A percentile compares a stretch with the other conserved stretches of the same genome.
These are phyloP conservation scores for Capronia epimyces DNA, from an alignment of 2,329 filamentous ascomycete species.

Conservation along the genomic window DNA sequence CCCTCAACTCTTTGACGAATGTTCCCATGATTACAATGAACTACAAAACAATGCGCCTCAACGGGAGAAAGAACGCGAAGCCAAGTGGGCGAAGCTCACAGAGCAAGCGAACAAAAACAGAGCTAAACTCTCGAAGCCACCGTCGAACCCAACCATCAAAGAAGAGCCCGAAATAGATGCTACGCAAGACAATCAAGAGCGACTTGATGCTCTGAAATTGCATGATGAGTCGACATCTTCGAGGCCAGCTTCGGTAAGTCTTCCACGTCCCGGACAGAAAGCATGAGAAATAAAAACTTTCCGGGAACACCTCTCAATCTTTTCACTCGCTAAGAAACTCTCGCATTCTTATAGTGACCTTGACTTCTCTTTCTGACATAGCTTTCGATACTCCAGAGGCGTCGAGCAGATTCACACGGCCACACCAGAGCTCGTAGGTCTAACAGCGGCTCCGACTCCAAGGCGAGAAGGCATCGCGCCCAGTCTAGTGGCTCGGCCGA, in stretches of 20 bases:
- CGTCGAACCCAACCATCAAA: slow-evolving; percentile 34
- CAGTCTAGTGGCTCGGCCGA: slow-evolving; percentile 22
- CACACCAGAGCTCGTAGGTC: slow-evolving; percentile 25
- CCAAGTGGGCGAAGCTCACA: slow-evolving; percentile 81
- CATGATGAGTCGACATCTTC: slow-evolving; percentile 60
- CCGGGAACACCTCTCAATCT: slow-evolving; percentile 19
- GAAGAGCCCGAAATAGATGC: slow-evolving; percentile 66
- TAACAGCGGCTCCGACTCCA: slow-evolving; percentile 18
- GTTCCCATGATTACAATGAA: slow-evolving; percentile 95
- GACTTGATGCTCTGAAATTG: slow-evolving; percentile 82
- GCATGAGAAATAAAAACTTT: background rate
- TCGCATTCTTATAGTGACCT: slow-evolving; percentile 36
- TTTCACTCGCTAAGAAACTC: slow-evolving; percentile 40
- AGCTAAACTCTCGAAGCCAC: slow-evolving; percentile 38
- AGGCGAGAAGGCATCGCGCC: slow-evolving; percentile 17
- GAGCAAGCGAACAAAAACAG: slow-evolving; percentile 72
- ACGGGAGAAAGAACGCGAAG: slow-evolving; percentile 72
- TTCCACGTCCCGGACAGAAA: background rate
- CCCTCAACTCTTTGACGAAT: slow-evolving; percentile 95
- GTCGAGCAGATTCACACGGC: slow-evolving; percentile 38
- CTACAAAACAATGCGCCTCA: slow-evolving; percentile 88
- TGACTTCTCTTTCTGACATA: slow-evolving; percentile 42
- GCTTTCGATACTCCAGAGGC: slow-evolving; percentile 44
- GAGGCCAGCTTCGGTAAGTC: slow-evolving; percentile 50
- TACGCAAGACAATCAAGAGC: slow-evolving; percentile 75